A percentile compares a stretch with the other conserved stretches of the same genome.
Evolutionary conservation across 805 yeast species (phyloP).

Genomic region (Zygoascus biomembranicola): DNA sequence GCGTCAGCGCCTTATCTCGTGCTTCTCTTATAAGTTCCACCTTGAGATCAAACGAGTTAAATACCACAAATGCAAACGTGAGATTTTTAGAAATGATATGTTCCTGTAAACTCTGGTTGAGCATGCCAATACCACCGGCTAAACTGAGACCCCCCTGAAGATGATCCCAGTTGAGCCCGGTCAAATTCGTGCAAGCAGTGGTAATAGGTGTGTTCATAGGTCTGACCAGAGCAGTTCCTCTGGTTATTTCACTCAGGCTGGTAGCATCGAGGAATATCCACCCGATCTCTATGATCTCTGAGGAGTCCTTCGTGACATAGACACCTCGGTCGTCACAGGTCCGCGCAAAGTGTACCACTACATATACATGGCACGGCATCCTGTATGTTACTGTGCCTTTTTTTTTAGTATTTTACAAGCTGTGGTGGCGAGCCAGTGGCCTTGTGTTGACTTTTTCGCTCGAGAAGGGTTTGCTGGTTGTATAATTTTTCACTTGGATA

Average conservation of each 20-base stretch:
- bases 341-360: constrained; percentile 53
- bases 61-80: constrained; percentile 54
- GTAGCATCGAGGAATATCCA: constrained; percentile 57
- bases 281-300: constrained; percentile 59
- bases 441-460: too few species aligned
- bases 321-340: constrained; percentile 59
- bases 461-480: too few species aligned
- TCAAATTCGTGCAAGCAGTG: constrained; percentile 35
- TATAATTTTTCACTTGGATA: too few species aligned
- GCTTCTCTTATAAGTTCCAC: constrained; percentile 78
- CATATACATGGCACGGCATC: constrained; percentile 29
- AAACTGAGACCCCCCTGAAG: constrained; percentile 51
- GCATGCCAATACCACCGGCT: constrained; percentile 49
- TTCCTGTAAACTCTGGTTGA: constrained; percentile 42
- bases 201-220: constrained; percentile 64
- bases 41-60: constrained; percentile 61
- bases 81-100: constrained; percentile 33
- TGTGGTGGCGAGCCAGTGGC: too few species aligned
- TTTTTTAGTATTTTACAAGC: too few species aligned
- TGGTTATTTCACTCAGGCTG: constrained; percentile 35
- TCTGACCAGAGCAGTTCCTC: constrained; percentile 43
- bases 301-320: constrained; percentile 54
- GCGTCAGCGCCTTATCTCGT: constrained; percentile 58
- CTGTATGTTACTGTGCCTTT: not conserved
- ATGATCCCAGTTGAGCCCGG: constrained; percentile 53